Percentiles rank a stretch among this genome's conserved stretches.
phyloP scores from a whole-genome alignment of 805 yeast genomes.

The Lipomyces anomalus region DNA sequence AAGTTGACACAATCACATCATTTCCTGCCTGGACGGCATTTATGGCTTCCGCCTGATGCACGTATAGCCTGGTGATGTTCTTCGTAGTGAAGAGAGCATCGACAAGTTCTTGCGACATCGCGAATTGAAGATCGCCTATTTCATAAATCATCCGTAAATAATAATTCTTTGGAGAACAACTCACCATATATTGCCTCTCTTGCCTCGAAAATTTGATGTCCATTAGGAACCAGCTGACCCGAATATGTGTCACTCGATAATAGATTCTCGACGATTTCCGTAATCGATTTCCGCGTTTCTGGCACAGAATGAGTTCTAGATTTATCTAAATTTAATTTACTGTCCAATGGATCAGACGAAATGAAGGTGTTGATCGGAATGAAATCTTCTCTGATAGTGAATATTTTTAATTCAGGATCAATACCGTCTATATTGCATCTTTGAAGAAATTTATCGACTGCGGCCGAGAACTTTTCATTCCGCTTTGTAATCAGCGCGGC shows the following conservation, averaged over 20 bases:
- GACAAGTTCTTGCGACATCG: slow-evolving; percentile 47
- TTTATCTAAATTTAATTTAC: too few species aligned
- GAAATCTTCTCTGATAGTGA: neutral
- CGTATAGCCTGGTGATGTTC: slow-evolving; percentile 52
- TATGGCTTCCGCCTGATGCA: slow-evolving; percentile 79
- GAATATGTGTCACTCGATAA: slow-evolving; percentile 46
- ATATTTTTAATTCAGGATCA: slow-evolving; percentile 14
- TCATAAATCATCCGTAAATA: neutral
- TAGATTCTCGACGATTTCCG: slow-evolving; percentile 46
- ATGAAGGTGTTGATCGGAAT: neutral
- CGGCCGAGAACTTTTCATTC: slow-evolving; percentile 7
- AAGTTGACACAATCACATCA: slow-evolving; percentile 83
- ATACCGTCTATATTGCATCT: slow-evolving; percentile 3
- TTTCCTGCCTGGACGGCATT: slow-evolving; percentile 46
- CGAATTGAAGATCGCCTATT: slow-evolving; percentile 37
- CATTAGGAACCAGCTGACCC: slow-evolving; percentile 55
- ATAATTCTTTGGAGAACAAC: neutral
- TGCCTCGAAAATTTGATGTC: slow-evolving; percentile 41
- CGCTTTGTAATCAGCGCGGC: slow-evolving; percentile 15
- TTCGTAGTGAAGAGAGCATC: slow-evolving; percentile 47
- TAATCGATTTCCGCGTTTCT: slow-evolving; percentile 41
- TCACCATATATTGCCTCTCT: slow-evolving; percentile 41
- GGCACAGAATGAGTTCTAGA: too few species aligned
- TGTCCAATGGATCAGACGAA: too few species aligned
- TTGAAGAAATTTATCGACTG: slow-evolving; percentile 6